Conservation (phyloP, 176 grass and related monocot species). For the Bolboschoenus planiculmis region DNA sequence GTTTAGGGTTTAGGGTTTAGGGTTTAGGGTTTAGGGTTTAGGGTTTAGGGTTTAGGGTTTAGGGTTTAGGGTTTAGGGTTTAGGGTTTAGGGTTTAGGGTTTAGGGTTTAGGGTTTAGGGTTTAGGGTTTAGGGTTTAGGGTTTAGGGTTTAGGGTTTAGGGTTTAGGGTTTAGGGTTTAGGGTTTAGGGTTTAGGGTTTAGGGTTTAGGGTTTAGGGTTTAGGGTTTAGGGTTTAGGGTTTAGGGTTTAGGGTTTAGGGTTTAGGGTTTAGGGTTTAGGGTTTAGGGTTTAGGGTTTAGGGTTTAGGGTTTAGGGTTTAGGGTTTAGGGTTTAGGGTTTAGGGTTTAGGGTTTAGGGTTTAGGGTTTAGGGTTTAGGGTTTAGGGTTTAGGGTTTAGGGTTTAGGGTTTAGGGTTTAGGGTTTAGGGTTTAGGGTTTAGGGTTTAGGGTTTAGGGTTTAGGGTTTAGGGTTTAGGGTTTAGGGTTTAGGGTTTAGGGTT, state of each 20-base stretch:
- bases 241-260: not conserved
- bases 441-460: not conserved
- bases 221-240: not conserved
- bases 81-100: not conserved
- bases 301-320: not conserved
- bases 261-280: not conserved
- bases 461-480: not conserved
- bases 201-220: not conserved
- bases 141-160: not conserved
- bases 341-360: not conserved
- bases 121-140: not conserved
- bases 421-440: not conserved
- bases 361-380: not conserved
- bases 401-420: not conserved
- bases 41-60: not conserved
- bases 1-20: not conserved
- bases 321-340: not conserved
- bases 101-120: not conserved
- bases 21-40: not conserved
- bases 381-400: not conserved
- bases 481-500: not conserved
- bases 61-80: not conserved
- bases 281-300: not conserved
- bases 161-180: not conserved
- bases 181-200: not conserved